Conservation (phyloP, 768 basidiomycete genomes). For the Phlegmacium glaucopus region DNA sequence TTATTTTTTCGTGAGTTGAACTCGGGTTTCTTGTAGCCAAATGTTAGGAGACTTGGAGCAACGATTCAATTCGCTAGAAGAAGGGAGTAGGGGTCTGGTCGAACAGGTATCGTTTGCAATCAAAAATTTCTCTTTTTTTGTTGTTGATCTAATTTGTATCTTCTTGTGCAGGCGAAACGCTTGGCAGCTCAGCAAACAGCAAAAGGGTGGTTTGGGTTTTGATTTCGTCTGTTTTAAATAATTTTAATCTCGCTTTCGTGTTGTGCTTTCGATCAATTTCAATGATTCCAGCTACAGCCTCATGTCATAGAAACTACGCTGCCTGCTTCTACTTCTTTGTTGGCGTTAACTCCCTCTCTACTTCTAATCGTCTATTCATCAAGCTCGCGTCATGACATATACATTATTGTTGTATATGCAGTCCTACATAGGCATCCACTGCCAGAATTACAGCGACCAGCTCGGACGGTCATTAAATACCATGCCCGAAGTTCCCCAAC, state of each 20-base stretch:
- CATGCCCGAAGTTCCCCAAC: no score
- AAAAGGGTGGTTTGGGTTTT: conserved; percentile 66
- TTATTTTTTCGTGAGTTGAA: not conserved
- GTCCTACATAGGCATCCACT: no score
- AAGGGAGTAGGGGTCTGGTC: conserved; percentile 65
- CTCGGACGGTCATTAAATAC: no score
- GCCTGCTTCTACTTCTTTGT: no score
- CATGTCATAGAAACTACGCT: no score
- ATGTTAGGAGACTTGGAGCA: conserved; percentile 59
- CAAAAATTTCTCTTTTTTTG: not conserved
- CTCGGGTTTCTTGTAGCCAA: conserved; percentile 38
- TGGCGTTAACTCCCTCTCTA: no score
- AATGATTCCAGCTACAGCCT: no score
- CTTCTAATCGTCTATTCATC: no score
- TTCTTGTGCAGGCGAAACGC: conserved; percentile 48
- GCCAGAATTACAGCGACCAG: no score
- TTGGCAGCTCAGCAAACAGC: conserved; percentile 60
- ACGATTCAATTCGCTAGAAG: conserved; percentile 59
- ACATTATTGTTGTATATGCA: no score
- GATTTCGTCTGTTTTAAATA: conserved; percentile 4
- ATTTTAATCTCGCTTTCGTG: not conserved
- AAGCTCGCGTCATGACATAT: no score
- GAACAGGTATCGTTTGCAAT: conserved; percentile 40
- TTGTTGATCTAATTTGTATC: not conserved
- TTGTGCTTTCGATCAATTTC: no score